Base-by-base conservation (phyloP, 495 filamentous ascomycete genomes). In the Penicillium bovifimosum region DNA sequence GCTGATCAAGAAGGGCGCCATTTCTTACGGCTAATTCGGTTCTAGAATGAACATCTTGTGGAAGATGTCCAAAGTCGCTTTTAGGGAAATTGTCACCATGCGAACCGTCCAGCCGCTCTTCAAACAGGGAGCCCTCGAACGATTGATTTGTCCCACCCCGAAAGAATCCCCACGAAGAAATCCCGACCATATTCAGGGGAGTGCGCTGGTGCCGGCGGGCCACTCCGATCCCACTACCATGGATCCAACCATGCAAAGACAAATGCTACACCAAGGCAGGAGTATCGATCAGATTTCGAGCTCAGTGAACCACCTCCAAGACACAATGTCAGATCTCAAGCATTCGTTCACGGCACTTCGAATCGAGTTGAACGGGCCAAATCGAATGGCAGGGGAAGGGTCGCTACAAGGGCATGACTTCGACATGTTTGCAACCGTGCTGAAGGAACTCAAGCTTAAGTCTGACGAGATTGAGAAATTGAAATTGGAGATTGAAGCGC, bases 41-140 rank as follows among this genome's bases (percentile, higher is more conserved):
- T 36, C 13, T 33, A 76, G 72, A 6, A 61, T 69, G 10, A 74
- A 73, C 45, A 61, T 75, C 6, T 64, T 76, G 26, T 76, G 74
- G 74, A 76, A 74, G 46, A 59, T 76, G 40, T 64, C 68, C 11
- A 75, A 74, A 43, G 63, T 76, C 2, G 68, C 74, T 0, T 74
- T 73, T 53, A 63, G 72, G 43, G 74, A 76, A 26, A 71, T 76
- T 14, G 68, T 76, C 17, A 72, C 72, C 3, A 76, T 76, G 74
- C 63, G 67, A 44, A 71, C 71, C 5, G 66, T 72, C 0, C 69
- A 75, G 17, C 71, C 74, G 3, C 40, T 66, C 1, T 73, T 71
- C 47, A 70, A 68, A 38, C 67, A 72, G 11, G 68, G 62, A 24
- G 53, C 66, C 0, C 63, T 74, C 48, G 67, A 73, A 39, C 58